Evolutionary conservation across 2,329 filamentous ascomycete genomes (phyloP).

Genomic region (Pleoardoris graminearum): DNA sequence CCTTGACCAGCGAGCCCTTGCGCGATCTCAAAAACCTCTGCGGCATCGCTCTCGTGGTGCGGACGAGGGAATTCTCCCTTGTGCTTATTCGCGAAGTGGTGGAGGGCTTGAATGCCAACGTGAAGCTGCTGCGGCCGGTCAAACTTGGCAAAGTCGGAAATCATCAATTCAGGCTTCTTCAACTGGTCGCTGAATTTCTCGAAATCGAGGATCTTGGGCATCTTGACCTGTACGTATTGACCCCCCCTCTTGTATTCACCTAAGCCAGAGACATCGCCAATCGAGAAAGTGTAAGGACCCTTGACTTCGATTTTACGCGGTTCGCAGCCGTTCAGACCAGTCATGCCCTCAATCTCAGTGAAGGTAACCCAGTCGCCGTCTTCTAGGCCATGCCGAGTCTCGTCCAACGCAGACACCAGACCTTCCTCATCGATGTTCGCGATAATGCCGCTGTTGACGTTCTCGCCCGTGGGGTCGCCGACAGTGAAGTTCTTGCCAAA

Average conservation of each 20-base stretch:
- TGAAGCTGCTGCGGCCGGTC: conserved; percentile 92
- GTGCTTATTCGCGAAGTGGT: conserved; percentile 78
- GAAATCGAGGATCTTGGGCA: conserved; percentile 93
- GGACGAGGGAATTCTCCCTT: conserved; percentile 74
- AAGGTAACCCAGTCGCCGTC: conserved; percentile 98
- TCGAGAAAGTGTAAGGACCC: conserved; percentile 94
- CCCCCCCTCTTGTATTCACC: conserved; percentile 88
- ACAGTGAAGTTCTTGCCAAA: conserved; percentile 94
- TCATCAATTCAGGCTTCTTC: conserved; percentile 83
- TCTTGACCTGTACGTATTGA: conserved; percentile 94
- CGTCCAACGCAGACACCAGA: conserved; percentile 88
- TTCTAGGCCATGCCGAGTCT: conserved; percentile 91
- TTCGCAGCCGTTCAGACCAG: conserved; percentile 77
- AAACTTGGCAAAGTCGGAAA: conserved; percentile 97
- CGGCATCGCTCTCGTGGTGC: conserved; percentile 82
- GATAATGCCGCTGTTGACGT: conserved; percentile 82
- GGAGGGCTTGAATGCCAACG: conserved; percentile 87
- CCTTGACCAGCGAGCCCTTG: conserved; percentile 68
- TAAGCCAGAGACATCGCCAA: conserved; percentile 85
- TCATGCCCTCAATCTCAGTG: conserved; percentile 90
- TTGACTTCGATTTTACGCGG: conserved; percentile 92
- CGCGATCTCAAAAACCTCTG: conserved; percentile 74
- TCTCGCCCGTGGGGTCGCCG: conserved; percentile 88
- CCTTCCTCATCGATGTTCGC: conserved; percentile 88
- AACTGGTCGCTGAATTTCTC: conserved; percentile 77